Conservation (phyloP, 192 early-diverging fungal species). For the Gonapodya sp. region DNA sequence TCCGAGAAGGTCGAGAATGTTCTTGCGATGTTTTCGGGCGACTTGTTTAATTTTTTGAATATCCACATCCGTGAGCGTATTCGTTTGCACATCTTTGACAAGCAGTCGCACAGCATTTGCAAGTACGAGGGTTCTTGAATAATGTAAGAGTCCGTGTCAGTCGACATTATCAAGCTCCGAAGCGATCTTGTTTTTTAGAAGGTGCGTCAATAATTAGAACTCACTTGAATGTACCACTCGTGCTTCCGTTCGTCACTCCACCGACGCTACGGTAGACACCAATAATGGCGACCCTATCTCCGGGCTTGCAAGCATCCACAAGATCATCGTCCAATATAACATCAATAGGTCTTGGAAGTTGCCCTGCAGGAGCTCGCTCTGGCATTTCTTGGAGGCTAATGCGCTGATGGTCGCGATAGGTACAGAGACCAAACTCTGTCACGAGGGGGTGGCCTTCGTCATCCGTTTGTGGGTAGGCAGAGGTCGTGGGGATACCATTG, state of each 20-base stretch:
- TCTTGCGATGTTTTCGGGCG: slow-evolving; percentile 39
- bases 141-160: slow-evolving; percentile 10
- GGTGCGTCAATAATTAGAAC: not conserved
- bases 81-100: slow-evolving; percentile 62
- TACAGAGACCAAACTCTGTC: slow-evolving; percentile 84
- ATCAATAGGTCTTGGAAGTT: slow-evolving; percentile 87
- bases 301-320: slow-evolving; percentile 90
- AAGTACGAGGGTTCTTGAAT: slow-evolving; percentile 74
- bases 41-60: slow-evolving; percentile 77
- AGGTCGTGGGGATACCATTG: slow-evolving; percentile 55
- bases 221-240: slow-evolving; percentile 71
- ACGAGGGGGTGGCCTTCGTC: slow-evolving; percentile 82
- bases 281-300: slow-evolving; percentile 88
- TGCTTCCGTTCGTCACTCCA: slow-evolving; percentile 59
- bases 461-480: slow-evolving; percentile 90
- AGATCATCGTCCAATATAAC: slow-evolving; percentile 93
- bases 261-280: slow-evolving; percentile 83
- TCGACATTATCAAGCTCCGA: not conserved
- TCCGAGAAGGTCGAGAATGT: slow-evolving; percentile 72
- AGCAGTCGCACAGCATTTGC: slow-evolving; percentile 72
- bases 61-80: slow-evolving; percentile 70
- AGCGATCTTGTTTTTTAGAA: no score
- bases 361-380: slow-evolving; percentile 87
- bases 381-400: slow-evolving; percentile 98
- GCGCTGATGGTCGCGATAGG: slow-evolving; percentile 86